These are phyloP conservation scores for Isabelozyma rhagii DNA, from an alignment of 805 yeast genomes.

Conservation along the genomic window DNA sequence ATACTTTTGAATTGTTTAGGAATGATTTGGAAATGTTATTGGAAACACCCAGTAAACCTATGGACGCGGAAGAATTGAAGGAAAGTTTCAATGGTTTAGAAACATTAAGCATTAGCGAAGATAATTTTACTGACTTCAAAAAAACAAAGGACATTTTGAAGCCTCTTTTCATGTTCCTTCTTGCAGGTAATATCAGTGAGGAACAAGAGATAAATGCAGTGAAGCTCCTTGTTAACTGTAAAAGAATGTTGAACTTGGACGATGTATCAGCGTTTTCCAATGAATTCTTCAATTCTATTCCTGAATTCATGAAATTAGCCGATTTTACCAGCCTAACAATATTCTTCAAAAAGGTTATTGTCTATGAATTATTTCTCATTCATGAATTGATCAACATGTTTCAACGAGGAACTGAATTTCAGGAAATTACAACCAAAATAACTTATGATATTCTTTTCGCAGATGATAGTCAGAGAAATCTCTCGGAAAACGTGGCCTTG, in stretches of 20 bases:
- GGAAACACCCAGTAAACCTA: slow-evolving; percentile 3
- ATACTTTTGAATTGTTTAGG: slow-evolving; percentile 21
- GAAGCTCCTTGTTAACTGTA: slow-evolving; percentile 12
- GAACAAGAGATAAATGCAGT: slow-evolving; percentile 9
- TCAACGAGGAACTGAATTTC: background rate
- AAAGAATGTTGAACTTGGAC: slow-evolving; percentile 2
- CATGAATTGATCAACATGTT: slow-evolving; percentile 10
- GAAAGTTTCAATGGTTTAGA: slow-evolving; percentile 8
- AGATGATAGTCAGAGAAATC: background rate
- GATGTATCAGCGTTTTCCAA: slow-evolving; percentile 4
- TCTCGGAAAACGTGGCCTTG: slow-evolving; percentile 8
- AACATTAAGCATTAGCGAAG: slow-evolving; percentile 2
- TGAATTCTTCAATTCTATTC: no score
- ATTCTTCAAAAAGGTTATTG: slow-evolving; percentile 13
- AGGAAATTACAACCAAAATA: slow-evolving; percentile 2
- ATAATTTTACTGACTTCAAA: background rate
- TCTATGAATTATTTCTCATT: slow-evolving; percentile 13
- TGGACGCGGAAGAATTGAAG: slow-evolving; percentile 12
- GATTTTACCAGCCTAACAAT: slow-evolving; percentile 2
- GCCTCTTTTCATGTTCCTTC: slow-evolving; percentile 4
- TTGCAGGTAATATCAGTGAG: slow-evolving; percentile 3
- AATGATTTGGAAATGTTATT: slow-evolving; percentile 22
- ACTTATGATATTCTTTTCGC: slow-evolving; percentile 8
- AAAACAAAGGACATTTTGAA: slow-evolving; percentile 1
- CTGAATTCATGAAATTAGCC: slow-evolving; percentile 1